A percentile compares a stretch with the other conserved stretches of the same genome.
Evolutionary conservation across 2,329 filamentous ascomycete species (phyloP).

Genomic region (Myotisia sp.): DNA sequence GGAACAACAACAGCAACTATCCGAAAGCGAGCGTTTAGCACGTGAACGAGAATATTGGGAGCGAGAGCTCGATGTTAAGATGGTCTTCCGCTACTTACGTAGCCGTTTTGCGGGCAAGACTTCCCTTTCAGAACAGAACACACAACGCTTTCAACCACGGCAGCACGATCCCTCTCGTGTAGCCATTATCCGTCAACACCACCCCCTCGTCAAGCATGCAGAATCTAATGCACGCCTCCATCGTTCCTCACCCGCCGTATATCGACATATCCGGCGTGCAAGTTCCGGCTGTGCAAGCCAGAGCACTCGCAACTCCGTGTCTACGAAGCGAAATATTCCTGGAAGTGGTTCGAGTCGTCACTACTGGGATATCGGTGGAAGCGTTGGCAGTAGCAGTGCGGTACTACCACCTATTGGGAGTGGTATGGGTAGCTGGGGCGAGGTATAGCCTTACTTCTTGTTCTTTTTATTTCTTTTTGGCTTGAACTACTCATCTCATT

Average conservation of each 20-base stretch:
- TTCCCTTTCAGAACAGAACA: constrained; percentile 23
- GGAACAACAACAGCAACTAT: constrained; percentile 10
- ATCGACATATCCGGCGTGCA: constrained; percentile 29
- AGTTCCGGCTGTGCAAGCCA: constrained; percentile 71
- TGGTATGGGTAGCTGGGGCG: constrained; percentile 64
- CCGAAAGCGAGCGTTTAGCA: constrained; percentile 30
- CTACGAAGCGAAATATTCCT: constrained; percentile 35
- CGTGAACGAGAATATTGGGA: constrained; percentile 73
- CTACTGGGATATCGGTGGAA: constrained; percentile 85
- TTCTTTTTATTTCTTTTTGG: no score
- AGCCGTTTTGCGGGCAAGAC: constrained; percentile 50
- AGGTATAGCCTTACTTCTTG: constrained; percentile 32
- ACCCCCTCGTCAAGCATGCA: constrained; percentile 61
- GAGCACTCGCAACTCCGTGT: constrained; percentile 52
- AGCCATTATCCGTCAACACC: constrained; percentile 73
- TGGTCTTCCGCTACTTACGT: constrained; percentile 78
- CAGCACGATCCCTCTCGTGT: constrained; percentile 58
- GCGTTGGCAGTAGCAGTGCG: constrained; percentile 59
- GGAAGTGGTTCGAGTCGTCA: constrained; percentile 58
- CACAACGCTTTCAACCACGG: constrained; percentile 26
- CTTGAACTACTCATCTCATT: no score
- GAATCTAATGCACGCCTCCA: constrained; percentile 30
- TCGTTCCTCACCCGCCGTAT: constrained; percentile 22
- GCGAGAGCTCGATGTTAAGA: constrained; percentile 73
- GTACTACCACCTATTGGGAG: constrained; percentile 53